Conservation (phyloP, 163 green algal species). For the Scenedesmus sp. region DNA sequence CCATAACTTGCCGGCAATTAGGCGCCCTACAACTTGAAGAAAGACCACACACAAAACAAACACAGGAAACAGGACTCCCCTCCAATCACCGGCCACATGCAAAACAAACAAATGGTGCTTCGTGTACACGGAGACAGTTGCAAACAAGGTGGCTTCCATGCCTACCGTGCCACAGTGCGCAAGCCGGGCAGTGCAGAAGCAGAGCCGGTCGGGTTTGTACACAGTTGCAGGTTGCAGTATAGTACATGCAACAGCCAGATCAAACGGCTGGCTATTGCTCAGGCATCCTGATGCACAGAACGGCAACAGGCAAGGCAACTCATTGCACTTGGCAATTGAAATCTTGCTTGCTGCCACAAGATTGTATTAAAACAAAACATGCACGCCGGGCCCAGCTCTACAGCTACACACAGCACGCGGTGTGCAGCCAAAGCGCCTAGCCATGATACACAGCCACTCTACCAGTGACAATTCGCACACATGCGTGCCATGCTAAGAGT, state of each 20-base stretch:
- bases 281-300: neutral
- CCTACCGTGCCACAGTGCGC: neutral
- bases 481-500: neutral
- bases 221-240: neutral
- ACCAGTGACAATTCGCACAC: neutral
- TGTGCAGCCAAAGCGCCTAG: neutral
- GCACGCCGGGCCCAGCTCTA: neutral
- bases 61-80: neutral
- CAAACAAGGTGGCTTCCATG: neutral
- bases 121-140: neutral
- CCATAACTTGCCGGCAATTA: no score
- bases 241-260: neutral
- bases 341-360: neutral
- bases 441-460: neutral
- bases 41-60: neutral
- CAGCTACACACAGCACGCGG: neutral
- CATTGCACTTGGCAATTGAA: neutral
- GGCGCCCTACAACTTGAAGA: no score
- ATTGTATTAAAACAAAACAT: neutral
- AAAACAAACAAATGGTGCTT: neutral
- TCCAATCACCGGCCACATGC: neutral
- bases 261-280: neutral
- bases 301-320: neutral
- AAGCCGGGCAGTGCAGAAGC: no score
- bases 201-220: neutral